Evolutionary conservation across 2,329 filamentous ascomycete genomes (phyloP).

Genomic region (Colletotrichum plurivorum): DNA sequence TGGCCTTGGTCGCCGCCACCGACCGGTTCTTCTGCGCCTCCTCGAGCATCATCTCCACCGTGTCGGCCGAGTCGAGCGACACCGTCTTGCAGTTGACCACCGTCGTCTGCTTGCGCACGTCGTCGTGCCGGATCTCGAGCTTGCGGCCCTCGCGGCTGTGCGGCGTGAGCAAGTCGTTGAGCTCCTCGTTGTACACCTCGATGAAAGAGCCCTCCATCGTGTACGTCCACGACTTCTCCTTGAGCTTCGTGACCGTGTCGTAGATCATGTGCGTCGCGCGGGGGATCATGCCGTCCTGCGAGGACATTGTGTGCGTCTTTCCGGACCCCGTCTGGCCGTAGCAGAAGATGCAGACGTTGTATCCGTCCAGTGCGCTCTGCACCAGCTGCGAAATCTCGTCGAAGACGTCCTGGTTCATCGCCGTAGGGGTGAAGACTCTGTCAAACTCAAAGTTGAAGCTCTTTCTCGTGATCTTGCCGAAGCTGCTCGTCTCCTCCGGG

Average conservation of each 20-base stretch:
- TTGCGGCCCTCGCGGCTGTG: slow-evolving; percentile 77
- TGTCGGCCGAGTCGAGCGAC: slow-evolving; percentile 81
- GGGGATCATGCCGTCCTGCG: slow-evolving; percentile 93
- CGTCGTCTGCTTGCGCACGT: slow-evolving; percentile 83
- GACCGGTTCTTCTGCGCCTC: slow-evolving; percentile 89
- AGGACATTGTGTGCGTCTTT: slow-evolving; percentile 97
- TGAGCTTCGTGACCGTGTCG: slow-evolving; percentile 83
- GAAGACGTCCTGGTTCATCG: slow-evolving; percentile 89
- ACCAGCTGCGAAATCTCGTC: slow-evolving; percentile 97
- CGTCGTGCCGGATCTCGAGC: slow-evolving; percentile 91
- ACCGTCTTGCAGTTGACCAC: slow-evolving; percentile 87
- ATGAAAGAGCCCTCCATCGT: slow-evolving; percentile 95
- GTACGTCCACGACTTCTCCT: slow-evolving; percentile 95
- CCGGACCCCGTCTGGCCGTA: slow-evolving; percentile 98
- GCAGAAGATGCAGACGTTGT: slow-evolving; percentile 99
- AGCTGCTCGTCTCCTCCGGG: slow-evolving; percentile 85
- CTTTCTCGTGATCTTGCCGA: slow-evolving; percentile 82
- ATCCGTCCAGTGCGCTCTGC: slow-evolving; percentile 95
- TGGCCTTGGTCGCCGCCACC: slow-evolving; percentile 97
- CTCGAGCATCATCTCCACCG: slow-evolving; percentile 84
- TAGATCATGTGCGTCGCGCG: slow-evolving; percentile 95
- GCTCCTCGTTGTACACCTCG: slow-evolving; percentile 98
- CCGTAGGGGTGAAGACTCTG: slow-evolving; percentile 85
- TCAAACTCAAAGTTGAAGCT: slow-evolving; percentile 92
- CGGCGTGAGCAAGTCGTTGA: slow-evolving; percentile 85